Percentiles rank a stretch among this genome's conserved stretches.
Conservation (phyloP, 257 asterid species). For the Agastache rugosa region DNA sequence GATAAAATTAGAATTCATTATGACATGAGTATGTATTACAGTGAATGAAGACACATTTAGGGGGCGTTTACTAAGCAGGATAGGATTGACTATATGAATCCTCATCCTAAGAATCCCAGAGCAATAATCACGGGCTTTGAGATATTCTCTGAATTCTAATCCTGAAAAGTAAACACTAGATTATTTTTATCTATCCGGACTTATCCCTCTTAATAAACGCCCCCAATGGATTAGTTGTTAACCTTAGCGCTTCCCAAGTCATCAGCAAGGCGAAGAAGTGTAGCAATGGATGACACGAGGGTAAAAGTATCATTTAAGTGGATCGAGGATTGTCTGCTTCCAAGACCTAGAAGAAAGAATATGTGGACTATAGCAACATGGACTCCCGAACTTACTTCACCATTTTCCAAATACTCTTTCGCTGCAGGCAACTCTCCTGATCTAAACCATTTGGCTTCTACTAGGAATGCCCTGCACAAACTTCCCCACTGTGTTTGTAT, state of each 20-base stretch:
- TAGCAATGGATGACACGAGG: conserved; percentile 33
- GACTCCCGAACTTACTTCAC: conserved; percentile 40
- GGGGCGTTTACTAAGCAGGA: too few species aligned
- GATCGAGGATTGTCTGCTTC: conserved; percentile 6
- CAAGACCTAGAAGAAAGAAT: conserved; percentile 43
- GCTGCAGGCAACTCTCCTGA: conserved; percentile 38
- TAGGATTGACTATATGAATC: too few species aligned
- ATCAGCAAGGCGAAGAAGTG: conserved; percentile 45
- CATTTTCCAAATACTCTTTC: conserved; percentile 36
- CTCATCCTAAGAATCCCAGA: too few species aligned
- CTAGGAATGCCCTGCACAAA: conserved; percentile 54
- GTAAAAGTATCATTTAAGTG: conserved; percentile 30
- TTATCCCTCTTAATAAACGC: too few species aligned
- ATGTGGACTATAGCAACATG: conserved; percentile 26
- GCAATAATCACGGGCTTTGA: too few species aligned
- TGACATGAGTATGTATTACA: too few species aligned
- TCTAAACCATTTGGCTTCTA: conserved; percentile 42
- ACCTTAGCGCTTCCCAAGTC: conserved; percentile 45
- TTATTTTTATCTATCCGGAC: too few species aligned
- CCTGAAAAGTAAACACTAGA: too few species aligned
- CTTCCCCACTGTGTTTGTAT: conserved; percentile 42
- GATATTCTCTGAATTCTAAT: too few species aligned
- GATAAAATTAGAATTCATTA: too few species aligned
- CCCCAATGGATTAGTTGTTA: neutral
- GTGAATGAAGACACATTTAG: neutral